Evolutionary conservation across 1,284 basidiomycete species (phyloP).

Genomic region (Boletus semigastroideus): DNA sequence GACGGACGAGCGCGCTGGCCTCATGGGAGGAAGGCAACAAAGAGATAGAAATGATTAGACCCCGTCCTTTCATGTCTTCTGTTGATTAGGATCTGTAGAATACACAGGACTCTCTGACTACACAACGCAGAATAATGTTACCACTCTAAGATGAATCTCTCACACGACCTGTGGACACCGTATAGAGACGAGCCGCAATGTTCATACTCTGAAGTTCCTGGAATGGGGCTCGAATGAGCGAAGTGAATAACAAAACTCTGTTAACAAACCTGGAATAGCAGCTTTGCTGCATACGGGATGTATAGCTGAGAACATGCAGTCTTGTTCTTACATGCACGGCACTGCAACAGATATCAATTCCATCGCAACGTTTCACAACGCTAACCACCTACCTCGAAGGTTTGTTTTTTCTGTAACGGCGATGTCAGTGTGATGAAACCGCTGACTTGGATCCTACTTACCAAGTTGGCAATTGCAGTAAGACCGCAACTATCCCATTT

Average conservation of each 20-base stretch:
- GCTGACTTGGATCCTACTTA: constrained; percentile 36
- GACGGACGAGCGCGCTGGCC: constrained; percentile 60
- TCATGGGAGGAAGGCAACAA: constrained; percentile 46
- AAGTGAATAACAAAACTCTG: background rate
- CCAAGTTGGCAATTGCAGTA: constrained; percentile 92
- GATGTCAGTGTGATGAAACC: constrained; percentile 8
- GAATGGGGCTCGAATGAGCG: constrained; percentile 4
- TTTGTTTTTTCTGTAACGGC: constrained; percentile 74
- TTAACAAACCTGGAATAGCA: constrained; percentile 80
- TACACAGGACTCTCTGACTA: constrained; percentile 38
- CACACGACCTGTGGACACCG: constrained; percentile 79
- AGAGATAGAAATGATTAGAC: constrained; percentile 31
- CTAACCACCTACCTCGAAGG: constrained; percentile 57
- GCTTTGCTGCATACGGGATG: constrained; percentile 90
- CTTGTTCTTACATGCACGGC: constrained; percentile 93
- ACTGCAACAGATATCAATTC: constrained; percentile 38
- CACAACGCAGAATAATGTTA: background rate
- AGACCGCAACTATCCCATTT: constrained; percentile 73
- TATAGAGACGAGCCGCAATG: constrained; percentile 82
- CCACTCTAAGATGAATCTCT: constrained; percentile 45
- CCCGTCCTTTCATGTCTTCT: background rate
- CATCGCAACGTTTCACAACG: background rate
- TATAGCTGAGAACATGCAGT: constrained; percentile 89
- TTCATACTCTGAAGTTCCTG: constrained; percentile 92
- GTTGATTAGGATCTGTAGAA: constrained; percentile 47